A percentile compares a stretch with the other conserved stretches of the same genome.
Evolutionary conservation across 768 basidiomycete species (phyloP).

Genomic region (Phylloporus scabripes): DNA sequence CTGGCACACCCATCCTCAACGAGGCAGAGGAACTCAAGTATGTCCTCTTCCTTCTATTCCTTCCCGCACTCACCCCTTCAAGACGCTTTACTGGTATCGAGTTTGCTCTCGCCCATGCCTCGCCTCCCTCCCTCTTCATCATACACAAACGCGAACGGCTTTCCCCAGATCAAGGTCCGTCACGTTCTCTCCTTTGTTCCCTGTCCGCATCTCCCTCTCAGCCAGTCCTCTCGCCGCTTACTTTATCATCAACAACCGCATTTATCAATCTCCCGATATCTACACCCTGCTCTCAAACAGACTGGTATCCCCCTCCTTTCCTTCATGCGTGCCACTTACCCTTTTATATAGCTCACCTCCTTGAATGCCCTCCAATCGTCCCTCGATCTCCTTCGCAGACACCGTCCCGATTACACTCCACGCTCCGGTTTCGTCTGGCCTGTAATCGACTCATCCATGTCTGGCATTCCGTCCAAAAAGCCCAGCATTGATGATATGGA

Average conservation of each 20-base stretch:
- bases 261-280: slow-evolving; percentile 83
- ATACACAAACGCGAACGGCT: slow-evolving; percentile 85
- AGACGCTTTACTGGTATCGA: slow-evolving; percentile 87
- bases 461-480: slow-evolving; percentile 41
- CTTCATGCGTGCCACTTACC: neutral
- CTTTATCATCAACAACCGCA: slow-evolving; percentile 84
- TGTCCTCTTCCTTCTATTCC: neutral
- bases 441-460: slow-evolving; percentile 52
- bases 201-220: slow-evolving; percentile 25
- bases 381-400: slow-evolving; percentile 63
- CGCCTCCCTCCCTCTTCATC: slow-evolving; percentile 78
- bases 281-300: slow-evolving; percentile 83
- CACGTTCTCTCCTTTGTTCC: neutral
- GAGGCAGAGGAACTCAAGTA: slow-evolving; percentile 82
- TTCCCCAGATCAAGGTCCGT: slow-evolving; percentile 77
- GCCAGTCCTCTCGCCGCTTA: slow-evolving; percentile 77
- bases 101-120: slow-evolving; percentile 76
- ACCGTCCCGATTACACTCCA: slow-evolving; percentile 80
- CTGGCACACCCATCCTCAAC: slow-evolving; percentile 67
- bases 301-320: slow-evolving; percentile 45
- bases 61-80: slow-evolving; percentile 2
- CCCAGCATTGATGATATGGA: slow-evolving; percentile 24
- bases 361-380: slow-evolving; percentile 70
- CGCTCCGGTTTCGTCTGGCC: slow-evolving; percentile 84
- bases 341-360: slow-evolving; percentile 51